Evolutionary conservation across 768 basidiomycete genomes (phyloP).

Genomic region (Leccinum disarticulatum): DNA sequence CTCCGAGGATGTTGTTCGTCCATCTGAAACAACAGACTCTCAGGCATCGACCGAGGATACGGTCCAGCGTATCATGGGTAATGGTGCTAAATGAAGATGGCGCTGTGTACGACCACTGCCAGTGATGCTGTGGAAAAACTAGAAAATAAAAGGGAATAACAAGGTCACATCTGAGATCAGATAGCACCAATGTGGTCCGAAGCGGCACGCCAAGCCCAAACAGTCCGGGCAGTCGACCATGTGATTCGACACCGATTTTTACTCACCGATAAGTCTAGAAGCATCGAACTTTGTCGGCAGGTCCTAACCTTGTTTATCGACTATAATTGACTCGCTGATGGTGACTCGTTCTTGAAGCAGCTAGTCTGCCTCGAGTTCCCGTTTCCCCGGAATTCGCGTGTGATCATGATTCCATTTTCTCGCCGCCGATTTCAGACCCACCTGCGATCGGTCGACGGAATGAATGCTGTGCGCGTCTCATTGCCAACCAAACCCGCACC

Average conservation of each 20-base stretch:
- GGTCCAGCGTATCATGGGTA: not conserved
- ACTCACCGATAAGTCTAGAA: slow-evolving; percentile 9
- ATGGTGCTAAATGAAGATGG: not conserved
- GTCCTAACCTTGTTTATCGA: not conserved
- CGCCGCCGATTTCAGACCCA: not conserved
- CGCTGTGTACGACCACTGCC: not conserved
- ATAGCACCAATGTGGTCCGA: not conserved
- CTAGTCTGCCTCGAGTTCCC: not conserved
- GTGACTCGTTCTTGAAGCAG: not conserved
- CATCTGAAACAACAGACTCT: not conserved
- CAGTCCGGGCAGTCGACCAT: not conserved
- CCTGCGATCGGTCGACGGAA: not conserved
- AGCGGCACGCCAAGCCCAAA: no score
- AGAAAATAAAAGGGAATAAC: not conserved
- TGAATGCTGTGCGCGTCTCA: no score
- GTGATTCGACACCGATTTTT: slow-evolving; percentile 2
- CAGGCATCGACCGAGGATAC: slow-evolving; percentile 4
- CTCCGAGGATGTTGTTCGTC: not conserved
- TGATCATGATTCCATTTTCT: not conserved
- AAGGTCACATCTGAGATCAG: not conserved
- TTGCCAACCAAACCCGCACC: no score
- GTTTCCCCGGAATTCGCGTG: not conserved
- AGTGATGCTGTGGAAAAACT: not conserved
- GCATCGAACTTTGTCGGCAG: not conserved
- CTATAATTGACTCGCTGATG: no score